These are phyloP conservation scores for Sechiopsis laciniata DNA, from an alignment of 306 rosid genomes.

Conservation along the genomic window DNA sequence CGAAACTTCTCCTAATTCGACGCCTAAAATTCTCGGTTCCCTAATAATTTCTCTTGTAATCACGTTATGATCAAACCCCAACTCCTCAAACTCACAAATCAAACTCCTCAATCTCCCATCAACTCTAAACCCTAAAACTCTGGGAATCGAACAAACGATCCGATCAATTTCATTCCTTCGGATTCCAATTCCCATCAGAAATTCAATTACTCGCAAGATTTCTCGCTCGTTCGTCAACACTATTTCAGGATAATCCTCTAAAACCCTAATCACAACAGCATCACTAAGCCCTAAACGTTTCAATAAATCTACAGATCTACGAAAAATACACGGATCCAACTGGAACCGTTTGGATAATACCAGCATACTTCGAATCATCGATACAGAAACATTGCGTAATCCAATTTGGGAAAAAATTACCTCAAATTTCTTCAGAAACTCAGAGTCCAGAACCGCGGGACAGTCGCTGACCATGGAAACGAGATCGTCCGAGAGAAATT, in stretches of 20 bases:
- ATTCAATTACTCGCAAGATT: slow-evolving; percentile 31
- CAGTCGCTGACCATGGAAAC: slow-evolving; percentile 43
- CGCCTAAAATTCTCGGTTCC: slow-evolving; percentile 51
- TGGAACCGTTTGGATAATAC: slow-evolving; percentile 43
- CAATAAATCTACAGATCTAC: slow-evolving; percentile 27
- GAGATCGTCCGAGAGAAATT: slow-evolving; percentile 46
- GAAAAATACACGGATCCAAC: slow-evolving; percentile 34
- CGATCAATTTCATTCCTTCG: slow-evolving; percentile 37
- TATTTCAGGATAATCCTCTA: slow-evolving; percentile 50
- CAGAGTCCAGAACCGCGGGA: slow-evolving; percentile 52
- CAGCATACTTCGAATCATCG: slow-evolving; percentile 41
- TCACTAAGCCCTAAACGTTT: slow-evolving; percentile 46
- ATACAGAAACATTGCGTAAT: slow-evolving; percentile 30
- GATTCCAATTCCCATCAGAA: slow-evolving; percentile 41
- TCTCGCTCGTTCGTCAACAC: slow-evolving; percentile 35
- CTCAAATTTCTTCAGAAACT: slow-evolving; percentile 48
- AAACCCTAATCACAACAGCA: slow-evolving; percentile 30
- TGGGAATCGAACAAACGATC: slow-evolving; percentile 41
- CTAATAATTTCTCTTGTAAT: slow-evolving; percentile 41
- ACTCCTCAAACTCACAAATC: slow-evolving; percentile 44
- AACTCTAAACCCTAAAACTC: slow-evolving; percentile 52
- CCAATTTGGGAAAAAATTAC: slow-evolving; percentile 32
- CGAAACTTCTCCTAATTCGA: slow-evolving; percentile 68
- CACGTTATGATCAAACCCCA: slow-evolving; percentile 47
- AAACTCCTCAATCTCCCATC: slow-evolving; percentile 52